Evolutionary conservation across 192 early-diverging fungal genomes (phyloP).

Genomic region (Podila horticola): DNA sequence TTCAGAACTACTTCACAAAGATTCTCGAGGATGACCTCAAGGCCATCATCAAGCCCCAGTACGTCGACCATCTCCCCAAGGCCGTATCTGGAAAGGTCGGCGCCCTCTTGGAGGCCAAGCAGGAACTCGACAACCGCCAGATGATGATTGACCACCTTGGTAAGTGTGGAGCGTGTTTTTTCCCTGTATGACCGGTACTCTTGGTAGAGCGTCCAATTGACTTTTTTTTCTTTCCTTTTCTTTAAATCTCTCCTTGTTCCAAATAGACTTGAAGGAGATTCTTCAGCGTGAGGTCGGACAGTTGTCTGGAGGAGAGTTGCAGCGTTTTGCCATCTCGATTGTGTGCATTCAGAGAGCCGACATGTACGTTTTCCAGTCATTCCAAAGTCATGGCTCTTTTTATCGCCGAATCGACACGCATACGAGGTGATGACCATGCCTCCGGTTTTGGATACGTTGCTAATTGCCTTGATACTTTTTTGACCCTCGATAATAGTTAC

Average conservation of each 20-base stretch:
- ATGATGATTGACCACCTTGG: slow-evolving; percentile 78
- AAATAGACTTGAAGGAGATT: slow-evolving; percentile 82
- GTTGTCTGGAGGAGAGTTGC: slow-evolving; percentile 96
- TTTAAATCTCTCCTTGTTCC: background rate
- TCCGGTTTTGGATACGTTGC: background rate
- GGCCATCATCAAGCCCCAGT: slow-evolving; percentile 97
- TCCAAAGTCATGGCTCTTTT: background rate
- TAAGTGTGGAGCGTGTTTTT: slow-evolving; percentile 33
- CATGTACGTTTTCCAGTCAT: slow-evolving; percentile 65
- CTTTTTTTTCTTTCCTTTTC: background rate
- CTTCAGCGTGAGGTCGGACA: slow-evolving; percentile 84
- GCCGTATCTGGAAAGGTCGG: slow-evolving; percentile 83
- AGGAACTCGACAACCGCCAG: slow-evolving; percentile 77
- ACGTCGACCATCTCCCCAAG: slow-evolving; percentile 90
- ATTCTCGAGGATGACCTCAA: slow-evolving; percentile 96
- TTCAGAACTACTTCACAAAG: slow-evolving; percentile 99
- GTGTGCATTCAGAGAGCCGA: slow-evolving; percentile 85
- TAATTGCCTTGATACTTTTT: background rate
- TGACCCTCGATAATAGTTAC: slow-evolving; percentile 63
- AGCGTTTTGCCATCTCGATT: slow-evolving; percentile 96
- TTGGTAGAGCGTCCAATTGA: background rate
- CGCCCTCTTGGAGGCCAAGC: slow-evolving; percentile 75
- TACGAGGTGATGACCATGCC: background rate
- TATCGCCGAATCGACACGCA: background rate
- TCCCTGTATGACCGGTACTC: too few relatives aligned